These are phyloP conservation scores for Eucalyptus shirleyi DNA, from an alignment of 345 rosid species.

Conservation along the genomic window DNA sequence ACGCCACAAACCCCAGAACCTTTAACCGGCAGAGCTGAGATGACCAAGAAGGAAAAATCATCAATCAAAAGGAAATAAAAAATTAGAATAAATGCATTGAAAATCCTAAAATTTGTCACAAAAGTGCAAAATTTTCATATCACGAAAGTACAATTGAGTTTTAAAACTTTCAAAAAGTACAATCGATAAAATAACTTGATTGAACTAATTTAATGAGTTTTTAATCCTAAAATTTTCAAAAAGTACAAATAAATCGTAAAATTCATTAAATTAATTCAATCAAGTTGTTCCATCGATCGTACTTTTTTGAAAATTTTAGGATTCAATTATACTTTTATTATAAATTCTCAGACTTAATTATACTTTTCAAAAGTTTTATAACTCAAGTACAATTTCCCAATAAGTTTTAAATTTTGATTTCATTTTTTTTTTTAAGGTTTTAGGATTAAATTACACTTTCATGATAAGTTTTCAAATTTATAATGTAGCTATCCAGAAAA, in stretches of 20 bases:
- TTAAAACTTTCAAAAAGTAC: background rate
- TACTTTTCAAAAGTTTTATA: background rate
- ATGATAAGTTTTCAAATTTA: too few relatives aligned
- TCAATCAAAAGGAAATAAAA: background rate
- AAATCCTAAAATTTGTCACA: background rate
- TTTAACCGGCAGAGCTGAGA: constrained; percentile 57
- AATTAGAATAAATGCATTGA: background rate
- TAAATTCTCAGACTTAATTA: too few relatives aligned
- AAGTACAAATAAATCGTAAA: too few relatives aligned
- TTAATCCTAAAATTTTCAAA: too few relatives aligned
- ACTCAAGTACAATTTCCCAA: fast-evolving
- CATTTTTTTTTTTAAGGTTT: too few relatives aligned
- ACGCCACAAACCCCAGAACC: constrained; percentile 62
- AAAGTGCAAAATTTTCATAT: too few relatives aligned
- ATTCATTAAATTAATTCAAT: background rate
- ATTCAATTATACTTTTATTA: fast-evolving
- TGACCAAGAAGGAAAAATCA: background rate
- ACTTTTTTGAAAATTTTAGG: too few relatives aligned
- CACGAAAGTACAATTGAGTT: fast-evolving
- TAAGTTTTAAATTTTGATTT: too few relatives aligned
- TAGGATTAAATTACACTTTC: too few relatives aligned
- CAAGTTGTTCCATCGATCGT: too few relatives aligned
- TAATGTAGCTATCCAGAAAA: fast-evolving
- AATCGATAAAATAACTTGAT: too few relatives aligned
- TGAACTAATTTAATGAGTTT: too few relatives aligned